Conservation (phyloP, 2,329 filamentous ascomycete genomes). For the Coniella vitis region DNA sequence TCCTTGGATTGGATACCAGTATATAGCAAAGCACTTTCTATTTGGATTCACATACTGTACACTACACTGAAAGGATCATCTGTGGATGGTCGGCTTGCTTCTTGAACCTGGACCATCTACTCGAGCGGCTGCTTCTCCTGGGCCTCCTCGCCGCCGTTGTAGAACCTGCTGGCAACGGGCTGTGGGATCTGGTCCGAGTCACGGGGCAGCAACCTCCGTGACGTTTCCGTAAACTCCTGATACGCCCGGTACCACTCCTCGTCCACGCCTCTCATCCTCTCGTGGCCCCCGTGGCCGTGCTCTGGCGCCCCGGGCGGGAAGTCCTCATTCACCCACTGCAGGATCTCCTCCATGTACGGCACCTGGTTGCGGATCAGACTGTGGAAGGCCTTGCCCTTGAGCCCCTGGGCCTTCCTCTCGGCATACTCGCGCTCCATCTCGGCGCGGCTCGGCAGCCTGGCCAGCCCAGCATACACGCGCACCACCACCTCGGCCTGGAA, state of each 20-base stretch:
- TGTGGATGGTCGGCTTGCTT: too few species aligned
- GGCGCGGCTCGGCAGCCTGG: conserved; percentile 36
- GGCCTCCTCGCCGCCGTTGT: background rate
- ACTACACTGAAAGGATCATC: too few species aligned
- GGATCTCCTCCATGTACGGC: conserved; percentile 26
- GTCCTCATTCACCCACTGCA: conserved; percentile 16
- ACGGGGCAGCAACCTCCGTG: conserved; percentile 2
- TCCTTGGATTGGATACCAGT: too few species aligned
- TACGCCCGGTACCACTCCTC: conserved; percentile 24
- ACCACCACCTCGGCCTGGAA: conserved; percentile 60
- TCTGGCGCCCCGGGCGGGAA: conserved; percentile 19
- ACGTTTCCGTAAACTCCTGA: conserved; percentile 18
- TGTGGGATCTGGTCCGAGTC: conserved; percentile 11
- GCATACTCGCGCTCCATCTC: conserved; percentile 31
- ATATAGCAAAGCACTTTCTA: too few species aligned
- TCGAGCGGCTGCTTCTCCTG: too few species aligned
- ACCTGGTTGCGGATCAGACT: conserved; percentile 23
- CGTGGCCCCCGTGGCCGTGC: too few species aligned
- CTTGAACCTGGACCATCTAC: too few species aligned
- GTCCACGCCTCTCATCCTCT: conserved; percentile 26
- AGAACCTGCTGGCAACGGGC: conserved; percentile 15
- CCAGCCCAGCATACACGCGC: conserved; percentile 46
- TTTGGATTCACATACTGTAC: too few species aligned
- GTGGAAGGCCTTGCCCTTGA: conserved; percentile 32
- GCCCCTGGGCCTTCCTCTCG: conserved; percentile 23